Evolutionary conservation across 2,329 filamentous ascomycete species (phyloP), one percentile per base, ranked within the genome.

Genomic region (Blastomyces gilchristii): DNA sequence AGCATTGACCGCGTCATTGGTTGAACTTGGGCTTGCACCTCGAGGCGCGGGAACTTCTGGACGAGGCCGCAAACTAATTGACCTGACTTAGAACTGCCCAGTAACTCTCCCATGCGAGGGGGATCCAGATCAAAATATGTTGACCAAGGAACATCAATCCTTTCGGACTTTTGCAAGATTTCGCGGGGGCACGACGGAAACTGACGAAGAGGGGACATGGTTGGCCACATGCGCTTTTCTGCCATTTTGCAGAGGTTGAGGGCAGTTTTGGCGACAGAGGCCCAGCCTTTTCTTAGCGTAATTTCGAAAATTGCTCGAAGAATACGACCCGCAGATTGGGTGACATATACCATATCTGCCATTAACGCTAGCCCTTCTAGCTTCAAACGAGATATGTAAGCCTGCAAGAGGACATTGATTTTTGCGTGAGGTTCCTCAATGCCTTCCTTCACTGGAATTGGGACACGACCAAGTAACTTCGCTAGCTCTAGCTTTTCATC

Each of bases 151-250:
- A 97, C 92, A 68, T 97, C 92, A 65, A 97, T 96, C 68, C 92
- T 85, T 78, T 99, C 94, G 2, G 92, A 88, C 77, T 97, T 97
- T 68, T 90, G 87, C 58, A 97, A 80, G 61, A 97, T 90, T 64
- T 97, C 93, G 50, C 86, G 82, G 2, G 92, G 86, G 71, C 91
- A 96, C 49, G 80, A 79, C 3, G 88, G 85, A 72, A 99, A 99
- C 71, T 99, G 94, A 62, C 94, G 86, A 41, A 99, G 81, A 12
- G 95, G 94, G 47, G 91, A 90, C 94, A 97, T 99, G 6, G 93
- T 97, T 16, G 93, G 92, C 94, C 94, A 99, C 95, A 99, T 99
- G 59, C 95, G 85, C 81, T 96, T 96, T 80, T 99, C 94, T 0
- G 93, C 94, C 91, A 96, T 97, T 79, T 99, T 99, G 79, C 95